These are phyloP conservation scores for Blastobotrys petasosporus DNA, from an alignment of 1,139 yeast genomes.

Conservation along the genomic window DNA sequence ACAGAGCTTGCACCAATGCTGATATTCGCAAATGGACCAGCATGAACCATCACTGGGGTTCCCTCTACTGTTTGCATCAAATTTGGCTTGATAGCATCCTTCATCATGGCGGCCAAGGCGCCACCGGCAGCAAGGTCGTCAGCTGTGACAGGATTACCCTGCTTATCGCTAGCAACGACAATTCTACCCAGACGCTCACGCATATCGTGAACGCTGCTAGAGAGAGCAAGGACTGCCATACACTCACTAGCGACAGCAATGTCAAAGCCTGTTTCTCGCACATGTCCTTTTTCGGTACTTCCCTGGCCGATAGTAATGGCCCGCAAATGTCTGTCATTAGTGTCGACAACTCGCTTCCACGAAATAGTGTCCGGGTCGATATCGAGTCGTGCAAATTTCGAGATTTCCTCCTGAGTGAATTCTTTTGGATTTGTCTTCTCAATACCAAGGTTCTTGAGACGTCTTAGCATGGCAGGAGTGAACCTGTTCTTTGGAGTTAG, in stretches of 20 bases:
- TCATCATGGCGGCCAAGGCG: conserved; percentile 89
- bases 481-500: conserved; percentile 91
- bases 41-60: conserved; percentile 96
- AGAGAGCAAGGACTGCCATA: conserved; percentile 95
- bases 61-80: conserved; percentile 98
- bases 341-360: conserved; percentile 95
- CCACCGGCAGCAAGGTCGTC: conserved; percentile 98
- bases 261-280: conserved; percentile 90
- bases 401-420: conserved; percentile 71
- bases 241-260: conserved; percentile 96
- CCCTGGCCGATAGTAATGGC: conserved; percentile 91
- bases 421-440: conserved; percentile 75
- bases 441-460: conserved; percentile 77
- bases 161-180: conserved; percentile 77
- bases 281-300: conserved; percentile 87
- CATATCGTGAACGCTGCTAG: conserved; percentile 77
- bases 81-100: conserved; percentile 96
- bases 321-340: conserved; percentile 89
- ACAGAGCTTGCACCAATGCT: conserved; percentile 96
- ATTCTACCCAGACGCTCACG: conserved; percentile 85
- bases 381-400: conserved; percentile 76
- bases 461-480: conserved; percentile 69
- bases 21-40: conserved; percentile 98
- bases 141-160: conserved; percentile 89
- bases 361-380: conserved; percentile 92